These are phyloP conservation scores for Heritiera fomes DNA, from an alignment of 345 rosid genomes.

Conservation along the genomic window DNA sequence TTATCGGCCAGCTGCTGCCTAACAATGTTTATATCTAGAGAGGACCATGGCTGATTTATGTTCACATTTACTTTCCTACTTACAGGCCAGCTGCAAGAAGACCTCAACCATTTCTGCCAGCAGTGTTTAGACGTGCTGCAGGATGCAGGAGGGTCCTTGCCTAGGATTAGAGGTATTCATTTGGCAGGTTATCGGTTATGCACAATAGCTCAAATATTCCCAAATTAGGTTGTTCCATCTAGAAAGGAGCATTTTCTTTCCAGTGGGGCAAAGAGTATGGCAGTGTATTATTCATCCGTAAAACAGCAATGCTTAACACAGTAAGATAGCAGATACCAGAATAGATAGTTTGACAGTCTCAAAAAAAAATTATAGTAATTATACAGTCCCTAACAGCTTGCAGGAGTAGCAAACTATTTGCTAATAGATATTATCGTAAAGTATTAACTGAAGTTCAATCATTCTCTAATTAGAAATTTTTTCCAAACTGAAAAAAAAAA, in stretches of 20 bases:
- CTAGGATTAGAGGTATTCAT: too few relatives aligned
- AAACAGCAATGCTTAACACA: not conserved
- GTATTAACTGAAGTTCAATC: not conserved
- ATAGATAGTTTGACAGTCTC: not conserved
- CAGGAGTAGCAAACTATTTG: not conserved
- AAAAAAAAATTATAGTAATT: not conserved
- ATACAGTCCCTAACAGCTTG: not conserved
- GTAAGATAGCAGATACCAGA: not conserved
- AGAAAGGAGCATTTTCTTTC: not conserved
- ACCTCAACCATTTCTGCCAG: not conserved
- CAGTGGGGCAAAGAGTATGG: not conserved
- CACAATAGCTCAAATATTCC: slow-evolving; percentile 10
- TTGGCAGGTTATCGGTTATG: not conserved
- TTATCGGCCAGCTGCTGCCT: too few relatives aligned
- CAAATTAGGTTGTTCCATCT: not conserved
- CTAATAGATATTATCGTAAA: not conserved
- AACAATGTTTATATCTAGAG: not conserved
- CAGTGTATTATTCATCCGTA: not conserved
- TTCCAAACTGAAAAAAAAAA: not conserved
- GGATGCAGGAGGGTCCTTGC: not conserved
- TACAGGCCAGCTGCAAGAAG: not conserved
- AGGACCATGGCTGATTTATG: too few relatives aligned
- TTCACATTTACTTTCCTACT: not conserved
- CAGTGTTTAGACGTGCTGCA: not conserved
- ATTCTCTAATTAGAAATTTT: not conserved